Percentiles rank a stretch among this genome's conserved stretches.
Evolutionary conservation across 164 flowering plant genomes (phyloP).

Genomic region (Vitis rotundifolia): DNA sequence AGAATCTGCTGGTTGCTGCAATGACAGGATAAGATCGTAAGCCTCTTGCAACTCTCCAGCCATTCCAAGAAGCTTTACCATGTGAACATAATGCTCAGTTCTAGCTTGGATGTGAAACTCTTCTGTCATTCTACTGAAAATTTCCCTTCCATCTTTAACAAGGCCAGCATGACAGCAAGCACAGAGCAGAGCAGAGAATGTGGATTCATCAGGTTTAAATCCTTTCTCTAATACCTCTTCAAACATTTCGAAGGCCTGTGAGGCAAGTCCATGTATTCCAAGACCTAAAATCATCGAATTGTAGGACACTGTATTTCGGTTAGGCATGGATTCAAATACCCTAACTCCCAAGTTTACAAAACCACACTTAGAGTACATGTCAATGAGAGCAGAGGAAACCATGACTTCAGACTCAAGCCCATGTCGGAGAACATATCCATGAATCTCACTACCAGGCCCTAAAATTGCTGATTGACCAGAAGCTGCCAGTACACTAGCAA

Average conservation of each 20-base stretch:
- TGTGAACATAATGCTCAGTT: slow-evolving; percentile 70
- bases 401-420: slow-evolving; percentile 40
- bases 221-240: slow-evolving; percentile 46
- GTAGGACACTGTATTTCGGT: slow-evolving; percentile 43
- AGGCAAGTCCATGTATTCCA: slow-evolving; percentile 62
- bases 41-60: slow-evolving; percentile 74
- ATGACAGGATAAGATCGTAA: slow-evolving; percentile 44
- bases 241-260: slow-evolving; percentile 51
- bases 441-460: slow-evolving; percentile 59
- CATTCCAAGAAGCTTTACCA: slow-evolving; percentile 83
- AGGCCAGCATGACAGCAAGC: slow-evolving; percentile 76
- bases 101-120: slow-evolving; percentile 54
- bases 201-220: slow-evolving; percentile 59
- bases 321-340: slow-evolving; percentile 45
- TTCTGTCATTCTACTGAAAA: slow-evolving; percentile 53
- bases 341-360: slow-evolving; percentile 39
- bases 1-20: slow-evolving; percentile 51
- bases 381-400: slow-evolving; percentile 70
- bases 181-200: slow-evolving; percentile 72
- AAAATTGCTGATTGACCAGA: slow-evolving; percentile 50
- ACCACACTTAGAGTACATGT: slow-evolving; percentile 81
- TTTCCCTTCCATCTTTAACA: slow-evolving; percentile 44
- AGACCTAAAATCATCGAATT: slow-evolving; percentile 67
- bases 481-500: slow-evolving; percentile 57
- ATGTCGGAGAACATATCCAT: slow-evolving; percentile 61